Base-by-base conservation (phyloP, 1,139 yeast species). In the Pichia sp. region DNA sequence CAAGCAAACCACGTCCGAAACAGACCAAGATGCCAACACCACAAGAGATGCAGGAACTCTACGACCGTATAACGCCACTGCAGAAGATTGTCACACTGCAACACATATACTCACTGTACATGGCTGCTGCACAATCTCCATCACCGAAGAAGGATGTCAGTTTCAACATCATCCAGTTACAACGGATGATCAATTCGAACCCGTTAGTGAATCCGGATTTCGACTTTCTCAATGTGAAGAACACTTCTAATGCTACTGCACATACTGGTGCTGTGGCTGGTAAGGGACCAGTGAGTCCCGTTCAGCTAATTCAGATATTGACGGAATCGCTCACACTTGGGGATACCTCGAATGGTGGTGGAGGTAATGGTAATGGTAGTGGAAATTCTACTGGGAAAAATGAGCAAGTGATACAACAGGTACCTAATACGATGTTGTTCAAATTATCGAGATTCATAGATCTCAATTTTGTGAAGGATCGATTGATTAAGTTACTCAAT, bases 321-420 rank as follows among this genome's bases (percentile, higher is more conserved):
- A 55, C 59, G 0, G 61, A 55, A 37, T 53, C 56, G 6, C 40
- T 56, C 17, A 50, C 58, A 1, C 40, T 55, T 14, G 50, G 55
- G 13, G 48, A 47, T 14, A 37, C 40, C 17, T 43, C 9, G 11
- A 9, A 12, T 27, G n/a, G n/a, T n/a, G n/a, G n/a, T n/a, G n/a
- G n/a, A n/a, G n/a, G n/a, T n/a, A n/a, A n/a, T n/a, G n/a, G n/a
- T n/a, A n/a, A n/a, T n/a, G n/a, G n/a, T n/a, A n/a, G n/a, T 41
- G 84, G 74, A 38, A 91, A 87, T 2, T 84, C 84, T 3, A 25
- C 50, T 14, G 56, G 54, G 3, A 41, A 43, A 20, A 45, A 41
- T 25, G 56, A 48, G 19, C 56, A 49, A 22, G 50, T 52, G 2
- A 53, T 55, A 4, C 47, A 55, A 5, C 58, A 54, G 34, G 46